Evolutionary conservation across 1,139 yeast species (phyloP).

Genomic region (Blastobotrys elegans): DNA sequence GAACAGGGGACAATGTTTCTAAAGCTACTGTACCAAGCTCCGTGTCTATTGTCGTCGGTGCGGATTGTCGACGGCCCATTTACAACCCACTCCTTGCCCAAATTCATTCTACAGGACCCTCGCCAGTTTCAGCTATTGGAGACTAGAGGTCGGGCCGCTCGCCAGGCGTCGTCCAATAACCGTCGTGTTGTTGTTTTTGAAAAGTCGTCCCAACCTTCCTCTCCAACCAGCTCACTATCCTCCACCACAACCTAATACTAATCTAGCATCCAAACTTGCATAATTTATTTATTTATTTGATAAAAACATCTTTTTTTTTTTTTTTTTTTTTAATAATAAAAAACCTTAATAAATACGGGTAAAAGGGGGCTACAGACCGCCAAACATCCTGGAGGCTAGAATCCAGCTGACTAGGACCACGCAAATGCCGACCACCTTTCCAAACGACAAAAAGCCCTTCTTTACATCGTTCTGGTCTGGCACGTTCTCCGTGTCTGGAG

Average conservation of each 20-base stretch:
- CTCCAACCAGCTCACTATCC: not conserved
- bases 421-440: conserved; percentile 20
- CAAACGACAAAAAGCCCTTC: conserved; percentile 12
- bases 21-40: not conserved
- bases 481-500: not conserved
- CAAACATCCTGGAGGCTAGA: conserved; percentile 17
- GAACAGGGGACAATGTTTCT: conserved; percentile 4
- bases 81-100: conserved; percentile 2
- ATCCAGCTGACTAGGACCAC: conserved; percentile 23
- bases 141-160: not conserved
- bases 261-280: not conserved
- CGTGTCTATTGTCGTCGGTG: conserved; percentile 1
- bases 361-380: not conserved
- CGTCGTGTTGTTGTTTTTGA: conserved; percentile 1
- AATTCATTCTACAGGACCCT: not conserved
- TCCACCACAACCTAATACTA: not conserved
- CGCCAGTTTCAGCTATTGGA: conserved; percentile 5
- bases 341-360: not conserved
- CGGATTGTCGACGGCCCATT: conserved; percentile 10
- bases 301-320: not conserved
- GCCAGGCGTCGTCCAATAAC: not conserved
- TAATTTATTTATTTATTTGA: not conserved
- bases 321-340: not conserved
- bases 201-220: conserved; percentile 3
- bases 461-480: not conserved